A percentile compares a stretch with the other conserved stretches of the same genome.
Evolutionary conservation across 257 asterid species (phyloP).

Genomic region (Euphrasia confusa): DNA sequence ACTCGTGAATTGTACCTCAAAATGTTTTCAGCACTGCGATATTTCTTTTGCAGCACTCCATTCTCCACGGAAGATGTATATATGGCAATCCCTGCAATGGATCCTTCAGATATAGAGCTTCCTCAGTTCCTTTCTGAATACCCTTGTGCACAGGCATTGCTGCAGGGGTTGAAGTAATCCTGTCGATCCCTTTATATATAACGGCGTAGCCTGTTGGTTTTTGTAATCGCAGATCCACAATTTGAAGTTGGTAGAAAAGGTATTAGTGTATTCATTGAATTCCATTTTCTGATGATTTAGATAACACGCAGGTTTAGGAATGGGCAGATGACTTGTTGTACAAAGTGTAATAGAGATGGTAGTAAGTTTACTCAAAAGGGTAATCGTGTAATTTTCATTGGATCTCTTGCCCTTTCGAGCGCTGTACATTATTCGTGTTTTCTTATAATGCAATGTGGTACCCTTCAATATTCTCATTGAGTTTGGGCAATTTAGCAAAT

Average conservation of each 20-base stretch:
- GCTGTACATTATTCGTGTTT: constrained; percentile 36
- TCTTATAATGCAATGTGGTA: constrained; percentile 34
- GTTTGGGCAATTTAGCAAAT: neutral
- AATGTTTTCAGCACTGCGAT: neutral
- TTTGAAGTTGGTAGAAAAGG: constrained; percentile 25
- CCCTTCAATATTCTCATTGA: neutral
- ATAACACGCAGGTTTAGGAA: constrained; percentile 38
- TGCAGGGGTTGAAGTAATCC: constrained; percentile 44
- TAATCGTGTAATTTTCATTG: constrained; percentile 34
- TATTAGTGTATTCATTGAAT: neutral
- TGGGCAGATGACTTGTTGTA: constrained; percentile 30
- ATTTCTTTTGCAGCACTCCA: constrained; percentile 63
- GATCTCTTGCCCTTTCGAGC: constrained; percentile 36
- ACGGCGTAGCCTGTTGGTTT: too few species aligned
- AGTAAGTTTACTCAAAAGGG: constrained; percentile 35
- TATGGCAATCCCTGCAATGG: constrained; percentile 88
- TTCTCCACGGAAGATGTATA: constrained; percentile 96
- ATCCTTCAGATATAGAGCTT: constrained; percentile 67
- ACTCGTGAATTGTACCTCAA: neutral
- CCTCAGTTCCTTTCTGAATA: constrained; percentile 69
- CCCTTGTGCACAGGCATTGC: constrained; percentile 59
- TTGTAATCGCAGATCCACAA: constrained; percentile 13
- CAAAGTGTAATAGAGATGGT: constrained; percentile 16
- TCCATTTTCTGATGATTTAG: constrained; percentile 21
- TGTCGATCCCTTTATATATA: neutral